Evolutionary conservation across 345 rosid genomes (phyloP).

Genomic region (Lumnitzera littorea): DNA sequence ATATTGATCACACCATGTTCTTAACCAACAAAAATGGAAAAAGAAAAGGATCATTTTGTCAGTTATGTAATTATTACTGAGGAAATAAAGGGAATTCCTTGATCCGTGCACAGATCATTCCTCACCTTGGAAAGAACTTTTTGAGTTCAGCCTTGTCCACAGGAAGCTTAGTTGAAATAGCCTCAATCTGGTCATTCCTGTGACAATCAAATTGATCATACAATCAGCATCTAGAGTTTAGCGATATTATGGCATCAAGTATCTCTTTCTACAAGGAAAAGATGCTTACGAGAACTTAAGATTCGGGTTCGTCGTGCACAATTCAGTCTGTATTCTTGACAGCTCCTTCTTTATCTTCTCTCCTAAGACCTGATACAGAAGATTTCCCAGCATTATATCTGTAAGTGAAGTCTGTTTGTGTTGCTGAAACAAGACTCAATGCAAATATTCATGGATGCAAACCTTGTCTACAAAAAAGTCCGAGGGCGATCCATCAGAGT

Average conservation of each 20-base stretch:
- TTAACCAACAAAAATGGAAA: constrained; percentile 4
- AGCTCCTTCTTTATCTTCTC: constrained; percentile 70
- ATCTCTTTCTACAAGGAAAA: background rate
- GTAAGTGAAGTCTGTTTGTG: background rate
- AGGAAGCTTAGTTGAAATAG: constrained; percentile 70
- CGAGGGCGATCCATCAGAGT: constrained; percentile 54
- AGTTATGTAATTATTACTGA: background rate
- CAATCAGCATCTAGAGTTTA: no score
- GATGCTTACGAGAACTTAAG: constrained; percentile 55
- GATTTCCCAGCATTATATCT: background rate
- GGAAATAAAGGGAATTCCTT: background rate
- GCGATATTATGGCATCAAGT: no score
- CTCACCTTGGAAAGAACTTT: constrained; percentile 70
- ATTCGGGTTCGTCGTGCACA: constrained; percentile 42
- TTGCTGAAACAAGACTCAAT: background rate
- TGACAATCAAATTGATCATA: constrained; percentile 4
- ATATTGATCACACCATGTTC: constrained; percentile 64
- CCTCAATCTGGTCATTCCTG: constrained; percentile 72
- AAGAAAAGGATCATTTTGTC: background rate
- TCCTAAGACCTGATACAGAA: constrained; percentile 40
- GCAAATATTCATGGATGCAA: background rate
- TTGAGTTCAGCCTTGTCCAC: constrained; percentile 61
- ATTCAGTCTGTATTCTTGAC: constrained; percentile 55
- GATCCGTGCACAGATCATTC: background rate
- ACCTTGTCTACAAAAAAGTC: constrained; percentile 81